phyloP scores from a whole-genome alignment of 345 rosid species.

The Alliaria petiolata region DNA sequence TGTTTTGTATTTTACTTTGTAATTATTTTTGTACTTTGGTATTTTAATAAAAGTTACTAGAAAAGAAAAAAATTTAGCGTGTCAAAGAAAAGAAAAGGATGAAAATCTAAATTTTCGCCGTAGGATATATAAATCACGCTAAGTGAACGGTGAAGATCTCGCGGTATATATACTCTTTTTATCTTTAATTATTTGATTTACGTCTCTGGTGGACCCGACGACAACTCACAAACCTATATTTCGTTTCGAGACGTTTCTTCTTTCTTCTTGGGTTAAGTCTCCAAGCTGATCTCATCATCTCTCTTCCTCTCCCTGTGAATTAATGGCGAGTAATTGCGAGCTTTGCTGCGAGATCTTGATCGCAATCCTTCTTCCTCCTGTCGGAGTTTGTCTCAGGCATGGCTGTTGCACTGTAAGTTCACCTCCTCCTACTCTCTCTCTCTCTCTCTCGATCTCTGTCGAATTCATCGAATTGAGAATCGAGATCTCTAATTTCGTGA shows the following conservation, averaged over 20 bases:
- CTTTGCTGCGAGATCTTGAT: slow-evolving; percentile 74
- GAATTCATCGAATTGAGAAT: background rate
- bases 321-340: slow-evolving; percentile 60
- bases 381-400: slow-evolving; percentile 88
- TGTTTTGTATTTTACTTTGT: too few species aligned
- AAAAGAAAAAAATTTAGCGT: too few species aligned
- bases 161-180: background rate
- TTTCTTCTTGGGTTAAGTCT: background rate
- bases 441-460: background rate
- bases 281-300: background rate
- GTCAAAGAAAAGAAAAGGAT: too few species aligned
- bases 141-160: too few species aligned
- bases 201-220: background rate
- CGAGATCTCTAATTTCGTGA: background rate
- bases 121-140: too few species aligned
- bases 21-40: too few species aligned
- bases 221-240: background rate
- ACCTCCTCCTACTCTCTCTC: background rate
- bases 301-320: background rate
- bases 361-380: slow-evolving; percentile 79
- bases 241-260: slow-evolving; percentile 9
- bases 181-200: background rate
- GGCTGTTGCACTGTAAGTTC: slow-evolving; percentile 78
- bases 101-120: too few species aligned
- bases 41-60: too few species aligned